Evolutionary conservation across 345 rosid genomes (phyloP).

Genomic region (Cardiospermum halicacabum): DNA sequence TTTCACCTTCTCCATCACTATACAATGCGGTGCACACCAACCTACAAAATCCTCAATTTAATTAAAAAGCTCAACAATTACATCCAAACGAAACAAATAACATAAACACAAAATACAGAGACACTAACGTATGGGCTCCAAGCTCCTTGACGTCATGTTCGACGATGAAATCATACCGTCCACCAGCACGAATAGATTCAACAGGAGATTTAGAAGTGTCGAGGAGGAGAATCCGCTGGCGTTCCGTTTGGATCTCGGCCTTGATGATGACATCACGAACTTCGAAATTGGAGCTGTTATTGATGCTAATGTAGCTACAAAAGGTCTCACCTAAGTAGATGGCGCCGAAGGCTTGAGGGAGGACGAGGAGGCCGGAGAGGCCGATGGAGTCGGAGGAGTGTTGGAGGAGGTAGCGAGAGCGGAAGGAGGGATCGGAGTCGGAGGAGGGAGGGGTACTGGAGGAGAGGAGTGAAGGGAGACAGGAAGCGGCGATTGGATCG

Average conservation of each 20-base stretch:
- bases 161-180: slow-evolving; percentile 91
- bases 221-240: slow-evolving; percentile 78
- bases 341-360: slow-evolving; percentile 96
- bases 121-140: slow-evolving; percentile 85
- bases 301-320: slow-evolving; percentile 89
- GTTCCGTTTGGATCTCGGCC: slow-evolving; percentile 98
- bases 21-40: slow-evolving; percentile 92
- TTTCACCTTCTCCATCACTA: slow-evolving; percentile 75
- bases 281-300: slow-evolving; percentile 79
- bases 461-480: slow-evolving; percentile 43
- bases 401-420: slow-evolving; percentile 56
- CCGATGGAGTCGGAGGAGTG: slow-evolving; percentile 79
- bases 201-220: slow-evolving; percentile 89
- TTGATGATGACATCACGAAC: slow-evolving; percentile 78
- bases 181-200: slow-evolving; percentile 76
- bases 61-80: background rate
- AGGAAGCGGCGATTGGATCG: slow-evolving; percentile 65
- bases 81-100: background rate
- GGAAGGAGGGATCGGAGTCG: slow-evolving; percentile 69
- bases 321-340: slow-evolving; percentile 94
- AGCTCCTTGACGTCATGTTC: slow-evolving; percentile 99
- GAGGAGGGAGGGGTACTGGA: slow-evolving; percentile 21
- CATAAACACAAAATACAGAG: background rate
- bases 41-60: slow-evolving; percentile 28
- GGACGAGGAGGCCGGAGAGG: slow-evolving; percentile 92